A percentile compares a stretch with the other conserved stretches of the same genome.
phyloP scores from a whole-genome alignment of 495 filamentous ascomycete genomes.

The Podospora pseudoanserina region DNA sequence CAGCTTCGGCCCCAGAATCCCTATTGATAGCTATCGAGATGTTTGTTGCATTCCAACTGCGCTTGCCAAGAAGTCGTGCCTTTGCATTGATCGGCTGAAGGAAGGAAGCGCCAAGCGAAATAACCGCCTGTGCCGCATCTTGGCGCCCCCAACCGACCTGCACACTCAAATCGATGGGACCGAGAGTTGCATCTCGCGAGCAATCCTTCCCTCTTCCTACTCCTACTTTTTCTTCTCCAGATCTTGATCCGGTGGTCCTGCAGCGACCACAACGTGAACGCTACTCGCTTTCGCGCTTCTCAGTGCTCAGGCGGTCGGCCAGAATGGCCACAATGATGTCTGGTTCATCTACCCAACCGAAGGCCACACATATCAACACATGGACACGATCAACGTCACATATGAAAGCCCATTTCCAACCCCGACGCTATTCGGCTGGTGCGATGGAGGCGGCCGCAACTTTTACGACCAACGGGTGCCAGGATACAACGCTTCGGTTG shows the following conservation, averaged over 20 bases:
- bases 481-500: not conserved
- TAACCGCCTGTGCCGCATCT: not conserved
- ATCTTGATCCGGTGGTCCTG: not conserved
- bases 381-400: not conserved
- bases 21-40: too few relatives aligned
- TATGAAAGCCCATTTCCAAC: not conserved
- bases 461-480: not conserved
- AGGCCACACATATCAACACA: not conserved
- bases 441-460: not conserved
- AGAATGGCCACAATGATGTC: not conserved
- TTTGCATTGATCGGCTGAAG: not conserved
- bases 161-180: not conserved
- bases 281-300: not conserved
- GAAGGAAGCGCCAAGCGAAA: not conserved
- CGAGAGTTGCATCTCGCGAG: not conserved
- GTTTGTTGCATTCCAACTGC: too few relatives aligned
- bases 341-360: constrained; percentile 4
- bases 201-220: not conserved
- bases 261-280: not conserved
- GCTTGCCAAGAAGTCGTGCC: not conserved
- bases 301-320: not conserved
- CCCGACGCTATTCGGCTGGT: not conserved
- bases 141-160: not conserved
- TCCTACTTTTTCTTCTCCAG: not conserved
- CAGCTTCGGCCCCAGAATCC: too few relatives aligned